Base-by-base conservation (phyloP, 2,329 filamentous ascomycete genomes). In the Paracoccidioides lutzii region DNA sequence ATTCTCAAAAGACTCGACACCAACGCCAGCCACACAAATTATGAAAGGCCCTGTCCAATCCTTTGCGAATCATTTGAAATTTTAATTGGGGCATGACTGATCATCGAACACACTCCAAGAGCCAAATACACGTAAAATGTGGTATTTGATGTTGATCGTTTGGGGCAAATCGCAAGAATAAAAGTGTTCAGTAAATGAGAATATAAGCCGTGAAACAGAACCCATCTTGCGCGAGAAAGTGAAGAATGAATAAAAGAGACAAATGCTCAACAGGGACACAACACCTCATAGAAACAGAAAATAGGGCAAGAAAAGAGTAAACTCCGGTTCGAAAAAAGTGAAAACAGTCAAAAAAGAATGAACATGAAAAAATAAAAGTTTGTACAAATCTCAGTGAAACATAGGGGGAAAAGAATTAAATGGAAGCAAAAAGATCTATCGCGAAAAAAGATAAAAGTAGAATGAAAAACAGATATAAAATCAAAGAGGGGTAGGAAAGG, bases 381-480 rank as follows among this genome's bases (percentile, higher is more conserved):
- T 15, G n/a, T 42, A 52, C 38, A 37, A 52, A 52, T 42, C 28
- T 52, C 49, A 52, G 37, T 42, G 10, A 40, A 52, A 41, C 52
- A 15, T 53, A 9, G 42, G 30, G 15, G 32, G 41, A 37, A 30
- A 42, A 52, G 14, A 32, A 28, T 6, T 12, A 49, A 37, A 57
- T 50, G 41, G 12, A 28, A 53, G 40, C 12, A 40, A 40, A 14
- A 58, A 48, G 55, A 53, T 57, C 58, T 56, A 61, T 57, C 45
- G 5, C 37, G 30, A 49, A 37, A 48, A n/a, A 51, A 51, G 30
- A 12, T 2, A 14, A 15, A 38, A 40, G 5, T 5, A 32, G 4
- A 38, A n/a, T 3, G 12, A 15, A 7, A 8, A 14, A 3, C 30
- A 35, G 12, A 35, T 33, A 49, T 15, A 5, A 30, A n/a, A 28